These are phyloP conservation scores for Lobosporangium transversale DNA, from an alignment of 192 early-diverging fungal species.

Conservation along the genomic window DNA sequence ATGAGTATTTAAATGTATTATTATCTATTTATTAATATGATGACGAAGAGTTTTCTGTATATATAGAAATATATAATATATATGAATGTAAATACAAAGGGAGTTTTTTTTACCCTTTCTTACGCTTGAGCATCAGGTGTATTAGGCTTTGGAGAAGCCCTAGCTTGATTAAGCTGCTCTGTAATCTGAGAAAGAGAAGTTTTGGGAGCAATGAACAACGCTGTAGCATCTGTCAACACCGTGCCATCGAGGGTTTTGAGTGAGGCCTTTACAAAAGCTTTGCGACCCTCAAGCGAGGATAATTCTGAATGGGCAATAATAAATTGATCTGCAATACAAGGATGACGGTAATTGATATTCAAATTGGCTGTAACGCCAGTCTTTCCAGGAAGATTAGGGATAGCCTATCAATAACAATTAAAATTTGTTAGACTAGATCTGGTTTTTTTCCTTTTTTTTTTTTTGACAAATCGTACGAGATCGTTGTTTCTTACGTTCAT, in stretches of 20 bases:
- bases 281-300: constrained; percentile 70
- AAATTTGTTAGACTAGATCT: not conserved
- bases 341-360: constrained; percentile 78
- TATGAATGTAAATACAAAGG: too few species aligned
- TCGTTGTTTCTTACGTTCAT: constrained; percentile 35
- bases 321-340: constrained; percentile 70
- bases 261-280: constrained; percentile 70
- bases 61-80: too few species aligned
- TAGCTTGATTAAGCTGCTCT: constrained; percentile 29
- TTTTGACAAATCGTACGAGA: not conserved
- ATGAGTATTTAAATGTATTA: too few species aligned
- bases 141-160: not conserved
- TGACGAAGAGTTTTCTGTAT: too few species aligned
- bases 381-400: constrained; percentile 69
- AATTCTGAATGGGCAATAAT: constrained; percentile 65
- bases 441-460: not conserved
- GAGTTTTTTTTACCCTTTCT: too few species aligned
- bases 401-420: constrained; percentile 36
- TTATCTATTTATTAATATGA: too few species aligned
- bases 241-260: constrained; percentile 70
- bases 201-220: constrained; percentile 72
- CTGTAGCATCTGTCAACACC: constrained; percentile 69
- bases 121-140: not conserved
- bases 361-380: constrained; percentile 80
- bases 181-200: constrained; percentile 24